A percentile compares a stretch with the other conserved stretches of the same genome.
These are phyloP conservation scores for Chaetomiaceae sp. DNA, from an alignment of 2,329 filamentous ascomycete genomes.

Conservation along the genomic window DNA sequence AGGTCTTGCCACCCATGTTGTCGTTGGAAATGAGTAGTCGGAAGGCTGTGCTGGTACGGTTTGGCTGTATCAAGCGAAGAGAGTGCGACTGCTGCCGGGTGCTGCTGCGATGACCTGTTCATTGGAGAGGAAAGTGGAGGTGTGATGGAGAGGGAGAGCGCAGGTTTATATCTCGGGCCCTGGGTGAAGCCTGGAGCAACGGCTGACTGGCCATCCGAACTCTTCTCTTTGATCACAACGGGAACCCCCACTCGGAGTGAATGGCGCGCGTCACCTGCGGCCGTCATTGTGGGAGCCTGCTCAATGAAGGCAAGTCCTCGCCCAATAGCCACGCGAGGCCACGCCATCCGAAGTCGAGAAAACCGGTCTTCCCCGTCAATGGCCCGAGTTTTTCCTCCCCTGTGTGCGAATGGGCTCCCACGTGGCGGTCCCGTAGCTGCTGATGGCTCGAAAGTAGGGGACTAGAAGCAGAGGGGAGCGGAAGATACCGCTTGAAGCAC, in stretches of 20 bases:
- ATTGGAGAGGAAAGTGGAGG: neutral
- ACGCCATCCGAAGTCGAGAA: slow-evolving; percentile 1
- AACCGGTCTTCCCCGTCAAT: neutral
- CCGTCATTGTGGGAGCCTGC: neutral
- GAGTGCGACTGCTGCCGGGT: neutral
- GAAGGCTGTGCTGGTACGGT: neutral
- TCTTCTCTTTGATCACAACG: neutral
- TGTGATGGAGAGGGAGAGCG: neutral
- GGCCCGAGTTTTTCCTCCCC: neutral
- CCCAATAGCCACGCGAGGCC: neutral
- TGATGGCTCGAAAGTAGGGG: too few relatives aligned
- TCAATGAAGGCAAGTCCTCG: neutral
- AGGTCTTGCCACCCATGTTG: slow-evolving; percentile 46
- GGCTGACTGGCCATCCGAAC: neutral
- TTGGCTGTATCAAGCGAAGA: neutral
- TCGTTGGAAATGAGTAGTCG: neutral
- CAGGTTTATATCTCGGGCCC: neutral
- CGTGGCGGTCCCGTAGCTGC: too few relatives aligned
- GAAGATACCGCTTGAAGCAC: neutral
- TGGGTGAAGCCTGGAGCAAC: neutral
- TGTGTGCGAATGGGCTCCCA: too few relatives aligned
- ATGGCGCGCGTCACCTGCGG: neutral
- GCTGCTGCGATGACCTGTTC: neutral
- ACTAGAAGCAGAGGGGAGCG: too few relatives aligned
- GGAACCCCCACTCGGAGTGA: neutral